A percentile compares a stretch with the other conserved stretches of the same genome.
Evolutionary conservation across 129 eudicot genomes (phyloP).

Genomic region (Helichrysum umbraculigerum): DNA sequence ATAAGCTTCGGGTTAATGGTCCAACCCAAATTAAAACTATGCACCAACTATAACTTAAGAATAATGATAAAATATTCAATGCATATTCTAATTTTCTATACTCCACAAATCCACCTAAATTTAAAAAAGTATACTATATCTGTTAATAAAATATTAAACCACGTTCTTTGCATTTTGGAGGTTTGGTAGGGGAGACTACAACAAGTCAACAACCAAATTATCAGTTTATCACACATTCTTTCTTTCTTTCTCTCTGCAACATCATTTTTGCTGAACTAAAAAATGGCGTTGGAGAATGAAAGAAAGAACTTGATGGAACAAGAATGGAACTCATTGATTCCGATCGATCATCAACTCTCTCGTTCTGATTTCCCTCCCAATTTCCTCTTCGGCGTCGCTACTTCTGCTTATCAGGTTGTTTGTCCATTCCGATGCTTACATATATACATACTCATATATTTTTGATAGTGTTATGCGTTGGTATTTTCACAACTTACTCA

Average conservation of each 20-base stretch:
- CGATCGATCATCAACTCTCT: constrained; percentile 21
- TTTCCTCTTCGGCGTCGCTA: constrained; percentile 50
- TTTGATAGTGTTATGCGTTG: no score
- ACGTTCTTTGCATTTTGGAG: background rate
- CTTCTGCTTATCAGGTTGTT: constrained; percentile 70
- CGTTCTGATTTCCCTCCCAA: constrained; percentile 50
- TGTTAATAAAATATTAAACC: background rate
- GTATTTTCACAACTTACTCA: no score
- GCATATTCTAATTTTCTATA: no score
- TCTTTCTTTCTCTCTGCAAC: background rate
- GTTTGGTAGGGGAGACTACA: background rate
- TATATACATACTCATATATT: background rate
- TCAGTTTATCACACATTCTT: no score
- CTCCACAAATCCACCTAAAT: no score
- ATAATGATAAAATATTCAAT: no score
- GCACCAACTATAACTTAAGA: no score
- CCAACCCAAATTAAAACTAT: no score
- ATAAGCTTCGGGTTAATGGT: no score
- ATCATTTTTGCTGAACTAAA: background rate
- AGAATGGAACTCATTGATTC: constrained; percentile 41
- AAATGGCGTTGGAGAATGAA: constrained; percentile 32
- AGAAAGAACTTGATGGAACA: constrained; percentile 39
- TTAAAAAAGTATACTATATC: no score
- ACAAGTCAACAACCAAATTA: background rate
- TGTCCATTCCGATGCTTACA: background rate